Conservation (phyloP, 441 rosid genomes). For the Pelargonium cotyledonis region DNA sequence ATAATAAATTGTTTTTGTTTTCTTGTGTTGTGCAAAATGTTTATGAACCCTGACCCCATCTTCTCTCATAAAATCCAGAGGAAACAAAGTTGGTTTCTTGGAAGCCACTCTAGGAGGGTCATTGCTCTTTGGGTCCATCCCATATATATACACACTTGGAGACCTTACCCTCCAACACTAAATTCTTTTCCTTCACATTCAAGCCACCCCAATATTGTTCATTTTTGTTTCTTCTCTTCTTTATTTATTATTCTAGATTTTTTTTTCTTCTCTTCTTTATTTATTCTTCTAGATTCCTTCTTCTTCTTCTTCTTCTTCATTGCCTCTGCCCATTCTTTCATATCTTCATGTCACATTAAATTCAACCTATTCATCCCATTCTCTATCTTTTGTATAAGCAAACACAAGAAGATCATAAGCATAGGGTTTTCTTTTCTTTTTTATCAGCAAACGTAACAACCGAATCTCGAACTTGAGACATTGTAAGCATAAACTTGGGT, state of each 20-base stretch:
- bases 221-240: neutral
- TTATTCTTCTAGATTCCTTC: conserved; percentile 5
- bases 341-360: neutral
- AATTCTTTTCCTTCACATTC: conserved; percentile 37
- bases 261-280: conserved; percentile 11
- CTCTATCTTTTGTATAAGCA: neutral
- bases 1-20: neutral
- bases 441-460: no score
- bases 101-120: conserved; percentile 50
- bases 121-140: conserved; percentile 24
- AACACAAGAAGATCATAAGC: no score
- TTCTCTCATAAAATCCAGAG: conserved; percentile 10
- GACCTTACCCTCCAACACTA: conserved; percentile 27
- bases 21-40: neutral
- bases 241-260: conserved; percentile 19
- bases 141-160: conserved; percentile 21
- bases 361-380: neutral
- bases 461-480: no score
- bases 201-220: conserved; percentile 26
- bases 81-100: conserved; percentile 53
- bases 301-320: neutral
- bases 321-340: neutral
- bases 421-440: no score
- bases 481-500: neutral
- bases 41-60: neutral